Conservation (phyloP, 345 rosid genomes). For the Euclidium syriacum region DNA sequence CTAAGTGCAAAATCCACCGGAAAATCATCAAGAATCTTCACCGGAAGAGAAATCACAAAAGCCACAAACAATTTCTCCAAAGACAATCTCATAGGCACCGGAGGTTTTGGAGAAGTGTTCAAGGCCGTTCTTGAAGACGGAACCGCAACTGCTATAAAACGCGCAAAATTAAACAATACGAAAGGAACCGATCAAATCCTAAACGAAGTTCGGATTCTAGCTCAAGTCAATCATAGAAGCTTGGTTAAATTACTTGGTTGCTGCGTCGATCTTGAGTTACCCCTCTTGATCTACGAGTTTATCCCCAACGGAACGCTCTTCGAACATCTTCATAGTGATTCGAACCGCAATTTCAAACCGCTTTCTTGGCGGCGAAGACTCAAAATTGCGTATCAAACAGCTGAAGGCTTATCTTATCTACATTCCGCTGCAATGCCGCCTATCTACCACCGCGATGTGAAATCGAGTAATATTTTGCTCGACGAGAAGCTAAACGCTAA, state of each 20-base stretch:
- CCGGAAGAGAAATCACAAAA: conserved; percentile 40
- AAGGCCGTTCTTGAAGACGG: conserved; percentile 53
- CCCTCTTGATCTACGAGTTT: conserved; percentile 56
- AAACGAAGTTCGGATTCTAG: conserved; percentile 56
- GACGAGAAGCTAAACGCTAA: conserved; percentile 47
- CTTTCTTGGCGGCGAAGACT: conserved; percentile 43
- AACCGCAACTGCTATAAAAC: conserved; percentile 45
- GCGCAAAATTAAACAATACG: conserved; percentile 51
- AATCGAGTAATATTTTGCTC: conserved; percentile 53
- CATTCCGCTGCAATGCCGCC: conserved; percentile 53
- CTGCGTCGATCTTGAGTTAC: conserved; percentile 43
- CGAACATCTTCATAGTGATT: conserved; percentile 40
- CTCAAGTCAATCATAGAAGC: conserved; percentile 59
- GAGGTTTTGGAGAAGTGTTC: conserved; percentile 66
- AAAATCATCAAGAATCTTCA: conserved; percentile 46
- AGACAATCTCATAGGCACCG: conserved; percentile 46
- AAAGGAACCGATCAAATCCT: conserved; percentile 48
- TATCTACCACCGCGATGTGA: conserved; percentile 55
- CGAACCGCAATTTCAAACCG: conserved; percentile 20
- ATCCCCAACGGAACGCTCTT: conserved; percentile 51
- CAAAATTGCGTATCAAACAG: conserved; percentile 43
- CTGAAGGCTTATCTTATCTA: conserved; percentile 54
- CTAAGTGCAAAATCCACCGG: conserved; percentile 42
- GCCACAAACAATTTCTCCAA: conserved; percentile 58
- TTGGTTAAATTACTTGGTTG: conserved; percentile 44